Evolutionary conservation across 495 filamentous ascomycete genomes (phyloP).

Genomic region (Trichoderma reesei): DNA sequence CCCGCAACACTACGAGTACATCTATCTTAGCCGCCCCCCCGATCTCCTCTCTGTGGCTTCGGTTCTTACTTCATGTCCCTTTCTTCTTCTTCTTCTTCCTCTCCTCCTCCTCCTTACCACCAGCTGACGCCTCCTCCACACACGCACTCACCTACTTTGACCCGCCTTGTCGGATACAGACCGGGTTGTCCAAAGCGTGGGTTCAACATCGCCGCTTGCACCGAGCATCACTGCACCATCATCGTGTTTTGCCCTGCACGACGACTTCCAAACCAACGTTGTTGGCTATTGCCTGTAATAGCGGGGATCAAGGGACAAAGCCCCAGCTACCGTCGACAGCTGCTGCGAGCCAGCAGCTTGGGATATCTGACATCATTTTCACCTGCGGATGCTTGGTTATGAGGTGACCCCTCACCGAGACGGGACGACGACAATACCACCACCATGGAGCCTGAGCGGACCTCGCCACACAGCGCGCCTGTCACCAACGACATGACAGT

Average conservation of each 20-base stretch:
- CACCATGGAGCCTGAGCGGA: neutral
- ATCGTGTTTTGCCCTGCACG: too few relatives aligned
- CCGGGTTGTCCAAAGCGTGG: too few relatives aligned
- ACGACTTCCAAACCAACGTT: too few relatives aligned
- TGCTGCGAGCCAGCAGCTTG: neutral
- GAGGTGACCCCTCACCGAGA: neutral
- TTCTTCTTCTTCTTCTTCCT: neutral
- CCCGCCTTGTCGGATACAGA: too few relatives aligned
- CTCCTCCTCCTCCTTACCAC: neutral
- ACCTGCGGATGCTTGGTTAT: slow-evolving; percentile 1
- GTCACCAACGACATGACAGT: neutral
- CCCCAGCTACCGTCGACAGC: neutral
- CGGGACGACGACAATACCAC: neutral
- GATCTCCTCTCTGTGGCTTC: neutral
- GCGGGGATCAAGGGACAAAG: too few relatives aligned
- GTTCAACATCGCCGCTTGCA: too few relatives aligned
- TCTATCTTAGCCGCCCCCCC: neutral
- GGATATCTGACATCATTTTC: neutral
- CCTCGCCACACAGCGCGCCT: neutral
- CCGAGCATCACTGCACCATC: too few relatives aligned
- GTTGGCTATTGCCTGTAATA: too few relatives aligned
- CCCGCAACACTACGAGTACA: too few relatives aligned
- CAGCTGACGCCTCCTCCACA: too few relatives aligned
- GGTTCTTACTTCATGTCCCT: neutral
- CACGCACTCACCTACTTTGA: too few relatives aligned